A percentile compares a stretch with the other conserved stretches of the same genome.
phyloP scores from a whole-genome alignment of 176 grass and related monocot species.

The Triticum timopheevii region DNA sequence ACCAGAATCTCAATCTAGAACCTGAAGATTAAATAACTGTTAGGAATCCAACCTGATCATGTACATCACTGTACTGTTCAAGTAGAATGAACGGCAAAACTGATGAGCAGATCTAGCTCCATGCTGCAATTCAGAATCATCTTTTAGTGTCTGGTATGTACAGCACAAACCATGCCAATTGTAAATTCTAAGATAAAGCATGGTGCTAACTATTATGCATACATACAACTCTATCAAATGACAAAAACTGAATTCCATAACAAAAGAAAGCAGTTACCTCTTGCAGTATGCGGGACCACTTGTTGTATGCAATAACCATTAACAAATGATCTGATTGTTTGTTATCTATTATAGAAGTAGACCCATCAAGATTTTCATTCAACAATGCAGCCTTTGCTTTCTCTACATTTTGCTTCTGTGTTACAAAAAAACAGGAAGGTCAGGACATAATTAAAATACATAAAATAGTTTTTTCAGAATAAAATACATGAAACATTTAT shows the following conservation, averaged over 20 bases:
- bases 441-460: background rate
- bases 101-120: constrained; percentile 80
- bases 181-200: background rate
- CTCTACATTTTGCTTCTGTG: constrained; percentile 91
- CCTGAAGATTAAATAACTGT: constrained; percentile 20
- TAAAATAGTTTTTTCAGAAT: background rate
- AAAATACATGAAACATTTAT: constrained; percentile 4
- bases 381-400: constrained; percentile 70
- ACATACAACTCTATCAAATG: constrained; percentile 9
- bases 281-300: constrained; percentile 76
- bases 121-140: constrained; percentile 59
- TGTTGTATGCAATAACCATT: constrained; percentile 83
- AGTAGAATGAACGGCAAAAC: constrained; percentile 86
- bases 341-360: constrained; percentile 50
- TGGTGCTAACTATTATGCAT: background rate
- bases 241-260: background rate
- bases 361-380: constrained; percentile 63
- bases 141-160: background rate
- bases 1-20: background rate
- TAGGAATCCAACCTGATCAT: constrained; percentile 72
- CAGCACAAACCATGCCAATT: background rate
- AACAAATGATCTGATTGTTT: constrained; percentile 92
- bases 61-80: constrained; percentile 92
- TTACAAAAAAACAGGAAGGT: constrained; percentile 2
- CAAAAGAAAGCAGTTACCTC: constrained; percentile 49